Conservation (phyloP, 2,329 filamentous ascomycete genomes). For the Microcyclosporella mali region DNA sequence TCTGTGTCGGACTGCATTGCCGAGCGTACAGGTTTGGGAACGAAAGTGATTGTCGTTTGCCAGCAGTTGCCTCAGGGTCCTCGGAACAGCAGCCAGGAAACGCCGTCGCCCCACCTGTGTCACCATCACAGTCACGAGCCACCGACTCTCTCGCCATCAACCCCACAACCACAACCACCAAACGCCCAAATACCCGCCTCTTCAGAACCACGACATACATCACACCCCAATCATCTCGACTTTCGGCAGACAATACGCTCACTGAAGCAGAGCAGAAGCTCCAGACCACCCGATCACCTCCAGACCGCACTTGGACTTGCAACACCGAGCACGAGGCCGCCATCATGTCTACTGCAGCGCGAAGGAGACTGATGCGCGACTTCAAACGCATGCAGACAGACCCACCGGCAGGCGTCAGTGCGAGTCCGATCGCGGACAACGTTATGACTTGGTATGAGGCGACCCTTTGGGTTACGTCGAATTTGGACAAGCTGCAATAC, state of each 20-base stretch:
- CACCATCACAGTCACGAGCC: constrained; percentile 1
- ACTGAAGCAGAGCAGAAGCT: neutral
- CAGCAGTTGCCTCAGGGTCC: too few relatives aligned
- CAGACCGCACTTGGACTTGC: constrained; percentile 2
- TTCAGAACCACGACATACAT: neutral
- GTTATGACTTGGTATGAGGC: constrained; percentile 82
- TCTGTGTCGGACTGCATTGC: too few relatives aligned
- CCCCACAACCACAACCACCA: neutral
- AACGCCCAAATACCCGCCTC: neutral
- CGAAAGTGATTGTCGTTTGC: too few relatives aligned
- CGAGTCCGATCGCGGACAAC: constrained; percentile 91
- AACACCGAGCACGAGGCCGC: neutral
- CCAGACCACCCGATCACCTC: neutral
- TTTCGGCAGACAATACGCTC: neutral
- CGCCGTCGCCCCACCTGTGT: neutral
- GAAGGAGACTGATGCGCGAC: constrained; percentile 95
- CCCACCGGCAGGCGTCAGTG: constrained; percentile 91
- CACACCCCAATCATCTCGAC: neutral
- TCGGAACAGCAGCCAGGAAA: too few relatives aligned
- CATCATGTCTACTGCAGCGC: constrained; percentile 84
- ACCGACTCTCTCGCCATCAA: neutral
- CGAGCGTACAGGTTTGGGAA: too few relatives aligned
- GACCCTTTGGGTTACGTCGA: neutral
- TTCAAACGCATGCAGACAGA: constrained; percentile 99
- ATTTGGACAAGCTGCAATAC: neutral